Evolutionary conservation across 768 basidiomycete species (phyloP).

Genomic region (Rhizopogon vulgaris): DNA sequence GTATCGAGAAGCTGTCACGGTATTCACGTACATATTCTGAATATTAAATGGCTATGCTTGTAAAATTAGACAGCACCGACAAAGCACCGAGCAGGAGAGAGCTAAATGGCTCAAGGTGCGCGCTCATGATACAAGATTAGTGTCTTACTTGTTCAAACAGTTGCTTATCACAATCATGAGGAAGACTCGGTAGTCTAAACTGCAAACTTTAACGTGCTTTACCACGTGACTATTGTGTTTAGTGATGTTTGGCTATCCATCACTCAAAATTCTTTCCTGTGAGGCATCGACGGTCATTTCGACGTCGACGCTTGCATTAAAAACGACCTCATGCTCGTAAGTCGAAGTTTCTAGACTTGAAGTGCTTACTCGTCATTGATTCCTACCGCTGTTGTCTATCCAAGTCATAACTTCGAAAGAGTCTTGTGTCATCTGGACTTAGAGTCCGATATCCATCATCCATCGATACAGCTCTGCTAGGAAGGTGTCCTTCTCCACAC

Average conservation of each 20-base stretch:
- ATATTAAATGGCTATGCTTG: not conserved
- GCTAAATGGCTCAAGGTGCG: not conserved
- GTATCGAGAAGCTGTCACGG: not conserved
- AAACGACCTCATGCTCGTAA: not conserved
- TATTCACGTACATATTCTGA: not conserved
- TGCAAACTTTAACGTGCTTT: no score
- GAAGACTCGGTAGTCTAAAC: no score
- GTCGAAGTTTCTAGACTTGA: not conserved
- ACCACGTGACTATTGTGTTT: not conserved
- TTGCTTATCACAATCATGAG: no score
- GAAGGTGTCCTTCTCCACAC: conserved; percentile 14
- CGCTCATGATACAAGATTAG: not conserved
- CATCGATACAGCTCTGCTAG: not conserved
- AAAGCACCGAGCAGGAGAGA: not conserved
- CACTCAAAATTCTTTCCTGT: not conserved
- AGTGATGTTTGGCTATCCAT: not conserved
- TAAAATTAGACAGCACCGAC: not conserved
- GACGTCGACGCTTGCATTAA: not conserved
- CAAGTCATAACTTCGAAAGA: not conserved
- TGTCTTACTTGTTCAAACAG: no score
- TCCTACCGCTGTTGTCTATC: not conserved
- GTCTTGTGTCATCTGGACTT: not conserved
- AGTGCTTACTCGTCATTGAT: not conserved
- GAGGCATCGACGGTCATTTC: not conserved
- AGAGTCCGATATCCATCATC: not conserved